Percentiles rank a stretch among this genome's conserved stretches.
phyloP scores from a whole-genome alignment of 306 rosid genomes.

The Glycyrrhiza uralensis region DNA sequence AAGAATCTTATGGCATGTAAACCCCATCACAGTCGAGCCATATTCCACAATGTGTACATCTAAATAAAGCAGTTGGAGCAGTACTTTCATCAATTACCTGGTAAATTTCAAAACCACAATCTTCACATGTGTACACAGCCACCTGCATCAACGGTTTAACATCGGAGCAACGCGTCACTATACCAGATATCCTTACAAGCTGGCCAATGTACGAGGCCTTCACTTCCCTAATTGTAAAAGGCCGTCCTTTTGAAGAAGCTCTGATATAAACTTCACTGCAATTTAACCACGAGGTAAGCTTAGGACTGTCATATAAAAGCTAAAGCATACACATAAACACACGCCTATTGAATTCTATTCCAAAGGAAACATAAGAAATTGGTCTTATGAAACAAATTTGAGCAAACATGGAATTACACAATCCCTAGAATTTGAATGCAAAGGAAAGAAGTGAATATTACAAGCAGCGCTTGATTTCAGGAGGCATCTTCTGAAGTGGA shows the following conservation, averaged over 20 bases:
- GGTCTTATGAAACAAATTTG: not conserved
- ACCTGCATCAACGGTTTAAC: slow-evolving; percentile 98
- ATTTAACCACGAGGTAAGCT: not conserved
- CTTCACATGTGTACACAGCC: slow-evolving; percentile 97
- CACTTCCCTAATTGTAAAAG: slow-evolving; percentile 94
- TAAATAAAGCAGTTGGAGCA: not conserved
- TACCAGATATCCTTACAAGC: slow-evolving; percentile 91
- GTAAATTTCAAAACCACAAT: slow-evolving; percentile 97
- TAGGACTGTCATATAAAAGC: not conserved
- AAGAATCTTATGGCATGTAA: not conserved
- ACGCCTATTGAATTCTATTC: not conserved
- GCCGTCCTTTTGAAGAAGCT: slow-evolving; percentile 83
- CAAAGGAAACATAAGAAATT: not conserved
- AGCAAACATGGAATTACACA: not conserved
- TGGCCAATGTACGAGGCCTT: slow-evolving; percentile 93
- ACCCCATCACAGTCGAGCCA: not conserved
- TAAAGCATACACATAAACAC: not conserved
- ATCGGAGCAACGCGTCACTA: slow-evolving; percentile 91
- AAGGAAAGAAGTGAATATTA: slow-evolving; percentile 30
- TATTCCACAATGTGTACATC: not conserved
- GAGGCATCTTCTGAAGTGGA: slow-evolving; percentile 90
- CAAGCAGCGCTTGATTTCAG: slow-evolving; percentile 91
- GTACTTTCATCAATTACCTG: slow-evolving; percentile 56
- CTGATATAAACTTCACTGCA: slow-evolving; percentile 89
- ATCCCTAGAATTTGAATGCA: not conserved